phyloP scores from a whole-genome alignment of 2,329 filamentous ascomycete genomes.

The Talaromyces sp. region DNA sequence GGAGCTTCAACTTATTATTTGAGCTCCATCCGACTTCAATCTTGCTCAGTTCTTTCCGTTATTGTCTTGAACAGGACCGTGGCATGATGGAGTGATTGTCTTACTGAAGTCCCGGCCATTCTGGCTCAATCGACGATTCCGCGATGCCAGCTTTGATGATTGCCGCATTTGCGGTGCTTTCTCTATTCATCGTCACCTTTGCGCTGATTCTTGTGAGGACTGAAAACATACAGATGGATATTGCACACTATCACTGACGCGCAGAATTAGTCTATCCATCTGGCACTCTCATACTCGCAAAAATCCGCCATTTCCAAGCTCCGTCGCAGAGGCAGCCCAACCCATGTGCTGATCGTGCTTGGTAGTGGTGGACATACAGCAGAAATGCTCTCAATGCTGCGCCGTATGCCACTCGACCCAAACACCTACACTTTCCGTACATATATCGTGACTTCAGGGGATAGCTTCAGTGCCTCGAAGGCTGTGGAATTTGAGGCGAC shows the following conservation, averaged over 20 bases:
- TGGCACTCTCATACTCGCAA: slow-evolving; percentile 30
- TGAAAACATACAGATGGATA: neutral
- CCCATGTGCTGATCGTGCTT: slow-evolving; percentile 73
- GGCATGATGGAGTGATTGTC: neutral
- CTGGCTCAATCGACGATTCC: neutral
- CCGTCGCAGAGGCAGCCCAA: slow-evolving; percentile 33
- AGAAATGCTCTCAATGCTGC: slow-evolving; percentile 86
- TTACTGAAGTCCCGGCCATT: neutral
- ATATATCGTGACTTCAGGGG: slow-evolving; percentile 75
- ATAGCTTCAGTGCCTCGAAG: slow-evolving; percentile 64
- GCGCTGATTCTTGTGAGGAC: slow-evolving; percentile 6
- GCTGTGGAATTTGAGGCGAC: slow-evolving; percentile 61
- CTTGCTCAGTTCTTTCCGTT: neutral
- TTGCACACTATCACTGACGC: neutral
- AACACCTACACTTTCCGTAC: slow-evolving; percentile 62
- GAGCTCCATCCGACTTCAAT: neutral
- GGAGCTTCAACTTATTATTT: slow-evolving; percentile 1
- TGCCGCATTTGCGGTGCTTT: neutral
- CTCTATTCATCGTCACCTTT: slow-evolving; percentile 3
- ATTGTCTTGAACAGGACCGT: neutral
- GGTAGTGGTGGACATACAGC: slow-evolving; percentile 92
- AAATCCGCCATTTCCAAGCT: slow-evolving; percentile 29
- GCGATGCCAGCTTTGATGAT: slow-evolving; percentile 4
- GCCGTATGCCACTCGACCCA: slow-evolving; percentile 50
- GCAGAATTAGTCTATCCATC: slow-evolving; percentile 26